These are phyloP conservation scores for Dunaliella primolecta DNA, from an alignment of 139 green algal species.

Conservation along the genomic window DNA sequence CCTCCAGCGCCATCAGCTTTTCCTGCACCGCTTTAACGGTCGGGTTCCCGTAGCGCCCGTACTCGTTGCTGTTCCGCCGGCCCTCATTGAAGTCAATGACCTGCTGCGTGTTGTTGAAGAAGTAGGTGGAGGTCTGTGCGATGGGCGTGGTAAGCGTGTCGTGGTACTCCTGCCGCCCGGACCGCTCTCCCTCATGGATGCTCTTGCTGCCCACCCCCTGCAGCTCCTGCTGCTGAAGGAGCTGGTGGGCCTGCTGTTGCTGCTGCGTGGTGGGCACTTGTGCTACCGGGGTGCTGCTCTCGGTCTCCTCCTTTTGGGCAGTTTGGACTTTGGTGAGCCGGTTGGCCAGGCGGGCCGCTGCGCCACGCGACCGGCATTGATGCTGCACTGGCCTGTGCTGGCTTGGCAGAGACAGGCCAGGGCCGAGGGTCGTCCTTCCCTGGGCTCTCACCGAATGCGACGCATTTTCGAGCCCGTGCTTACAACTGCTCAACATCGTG, in stretches of 20 bases:
- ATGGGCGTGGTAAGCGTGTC: conserved; percentile 97
- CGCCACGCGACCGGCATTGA: no score
- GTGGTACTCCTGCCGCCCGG: conserved; percentile 72
- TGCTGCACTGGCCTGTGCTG: no score
- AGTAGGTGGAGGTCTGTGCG: conserved; percentile 95
- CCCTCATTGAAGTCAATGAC: conserved; percentile 98
- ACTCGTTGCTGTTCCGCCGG: conserved; percentile 85
- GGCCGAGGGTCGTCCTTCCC: no score
- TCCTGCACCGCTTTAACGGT: conserved; percentile 84
- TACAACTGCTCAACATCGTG: no score
- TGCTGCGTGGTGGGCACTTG: background rate
- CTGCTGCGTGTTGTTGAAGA: conserved; percentile 84
- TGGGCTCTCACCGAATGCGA: no score
- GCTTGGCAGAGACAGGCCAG: no score
- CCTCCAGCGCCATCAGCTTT: conserved; percentile 95
- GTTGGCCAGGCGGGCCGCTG: no score
- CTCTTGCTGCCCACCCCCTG: background rate
- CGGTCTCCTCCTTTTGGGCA: background rate
- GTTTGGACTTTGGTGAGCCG: no score
- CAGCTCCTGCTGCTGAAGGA: background rate
- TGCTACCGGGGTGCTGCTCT: background rate
- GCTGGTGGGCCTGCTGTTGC: background rate
- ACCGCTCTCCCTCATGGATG: conserved; percentile 76
- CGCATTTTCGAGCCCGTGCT: no score
- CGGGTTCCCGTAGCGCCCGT: conserved; percentile 96